Base-by-base conservation (phyloP, 306 rosid genomes). In the Rubus idaeus region DNA sequence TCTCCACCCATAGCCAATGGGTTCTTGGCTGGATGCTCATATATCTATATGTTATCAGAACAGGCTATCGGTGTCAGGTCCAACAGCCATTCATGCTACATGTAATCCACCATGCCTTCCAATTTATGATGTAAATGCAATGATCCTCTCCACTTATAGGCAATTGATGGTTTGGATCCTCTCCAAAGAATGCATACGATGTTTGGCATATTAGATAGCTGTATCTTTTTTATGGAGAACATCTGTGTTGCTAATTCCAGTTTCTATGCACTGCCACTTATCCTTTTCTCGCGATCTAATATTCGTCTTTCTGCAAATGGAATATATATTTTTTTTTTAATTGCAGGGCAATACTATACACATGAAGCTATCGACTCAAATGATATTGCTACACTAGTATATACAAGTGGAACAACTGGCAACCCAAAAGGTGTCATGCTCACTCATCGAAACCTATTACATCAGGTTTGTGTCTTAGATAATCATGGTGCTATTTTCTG, bases 351-450 rank as follows among this genome's bases (percentile, higher is more conserved):
- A 70, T 63, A 58, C 46, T 83, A 88, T 65, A 21, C 49, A 37
- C 80, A 87, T 77, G 96, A 95, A 84, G 88, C 92, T 80, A 95
- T 95, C 21, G 78, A 80, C 83, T 74, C 84, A 74, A 89, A 92
- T 79, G 97, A 95, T 81, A 74, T 90, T 51, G 98, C 98, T 80
- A 88, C 98, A 47, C 90, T 95, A 74, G 76, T 92, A 20, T 95
- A 95, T 86, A 92, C 98, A 61, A 95, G 98, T 82, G 97, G 97
- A 80, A 90, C 98, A 77, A 90, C 98, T 13, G 98, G 97, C 74
- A 92, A 92, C 80, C 96, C 98, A 0, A 92, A 92, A 81, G 98
- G 97, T 56, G 98, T 95, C 85, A 88, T 89, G 96, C 93, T 95
- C 69, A 89, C 97, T 12, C 98, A 95, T 81, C 84, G 58, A 76